Evolutionary conservation across 352 stramenopile genomes (phyloP), one percentile per base, ranked within the genome.

Genomic region (Globisporangium abappressorium): DNA sequence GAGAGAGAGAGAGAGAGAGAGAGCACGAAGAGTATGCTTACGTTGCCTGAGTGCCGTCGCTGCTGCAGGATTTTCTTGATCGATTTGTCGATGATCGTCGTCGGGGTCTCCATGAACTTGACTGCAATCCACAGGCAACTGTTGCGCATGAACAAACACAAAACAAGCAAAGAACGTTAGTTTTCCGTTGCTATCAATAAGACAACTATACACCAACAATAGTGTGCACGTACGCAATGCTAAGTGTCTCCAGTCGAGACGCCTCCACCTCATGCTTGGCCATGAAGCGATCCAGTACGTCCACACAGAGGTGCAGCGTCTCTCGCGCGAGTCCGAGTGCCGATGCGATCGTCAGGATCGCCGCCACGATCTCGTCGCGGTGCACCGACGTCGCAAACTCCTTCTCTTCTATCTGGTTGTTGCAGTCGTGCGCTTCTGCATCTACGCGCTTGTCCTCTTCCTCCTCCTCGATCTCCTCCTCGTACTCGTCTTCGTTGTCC

Each of bases 101-200:
- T 71, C 0, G 81, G 77, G 0, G 81, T 89, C 65, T 92, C 80
- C 7, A 86, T 74, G 38, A 92, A 90, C 71, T 92, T 90, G 71
- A 89, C 79, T 8, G 84, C 80, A 38, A 92, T 83, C 84, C 84
- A 90, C 11, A 92, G 72, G 20, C 81, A 92, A 0, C 80, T 90
- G 63, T 26, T 47, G 68, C 7, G 20, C 15, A 51, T 24, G 60
- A 24, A 30, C 63, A 51, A 20, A 57, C 49, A 57, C 3, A 62
- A 1, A 57, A 41, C 49, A n/a, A 67, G n/a, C 30, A 34, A 22
- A 64, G 8, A 34, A 6, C 3, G 14, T 58, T 5, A 62, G 33
- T 5, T 57, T 3, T 34, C 0, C 43, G 62, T 22, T 1, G 1
- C 33, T 38, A 9, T 2, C 26, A 47, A 15, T 15, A 36, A 1